These are phyloP conservation scores for Magnusiomyces tetraspermus DNA, from an alignment of 1,139 yeast genomes.

Conservation along the genomic window DNA sequence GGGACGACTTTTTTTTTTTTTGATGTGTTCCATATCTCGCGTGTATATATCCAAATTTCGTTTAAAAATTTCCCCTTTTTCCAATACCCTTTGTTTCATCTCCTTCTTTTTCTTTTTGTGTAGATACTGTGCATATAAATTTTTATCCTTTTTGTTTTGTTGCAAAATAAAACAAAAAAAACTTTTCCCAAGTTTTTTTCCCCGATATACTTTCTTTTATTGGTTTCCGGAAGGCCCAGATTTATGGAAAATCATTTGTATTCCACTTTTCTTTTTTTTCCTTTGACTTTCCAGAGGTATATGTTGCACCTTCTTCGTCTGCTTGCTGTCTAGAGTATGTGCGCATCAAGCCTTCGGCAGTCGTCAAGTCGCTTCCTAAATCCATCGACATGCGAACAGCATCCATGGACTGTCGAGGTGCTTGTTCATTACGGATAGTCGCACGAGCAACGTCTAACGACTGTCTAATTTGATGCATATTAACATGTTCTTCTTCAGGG, in stretches of 20 bases:
- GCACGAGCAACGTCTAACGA: constrained; percentile 17
- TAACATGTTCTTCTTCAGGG: constrained; percentile 6
- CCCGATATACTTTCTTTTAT: too few species aligned
- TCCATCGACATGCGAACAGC: constrained; percentile 26
- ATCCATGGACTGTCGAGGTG: constrained; percentile 21
- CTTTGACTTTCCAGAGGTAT: not conserved
- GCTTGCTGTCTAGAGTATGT: constrained; percentile 5
- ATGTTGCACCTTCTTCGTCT: constrained; percentile 11
- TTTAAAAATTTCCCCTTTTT: too few species aligned
- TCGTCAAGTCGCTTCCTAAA: constrained; percentile 21
- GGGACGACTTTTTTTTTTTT: too few species aligned
- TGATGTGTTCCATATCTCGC: too few species aligned
- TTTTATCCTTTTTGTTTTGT: too few species aligned
- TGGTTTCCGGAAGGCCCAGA: too few species aligned
- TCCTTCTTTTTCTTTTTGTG: too few species aligned
- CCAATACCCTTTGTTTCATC: too few species aligned
- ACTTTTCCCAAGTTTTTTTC: too few species aligned
- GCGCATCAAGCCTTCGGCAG: constrained; percentile 25
- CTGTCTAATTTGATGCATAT: constrained; percentile 10
- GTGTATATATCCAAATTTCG: too few species aligned
- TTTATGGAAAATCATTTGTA: not conserved
- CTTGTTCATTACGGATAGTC: constrained; percentile 24
- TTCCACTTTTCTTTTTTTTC: not conserved
- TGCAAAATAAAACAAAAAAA: too few species aligned
- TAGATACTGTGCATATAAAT: too few species aligned